A percentile compares a stretch with the other conserved stretches of the same genome.
These are phyloP conservation scores for Cryptococcus maquisensis DNA, from an alignment of 1,284 basidiomycete genomes.

Conservation along the genomic window DNA sequence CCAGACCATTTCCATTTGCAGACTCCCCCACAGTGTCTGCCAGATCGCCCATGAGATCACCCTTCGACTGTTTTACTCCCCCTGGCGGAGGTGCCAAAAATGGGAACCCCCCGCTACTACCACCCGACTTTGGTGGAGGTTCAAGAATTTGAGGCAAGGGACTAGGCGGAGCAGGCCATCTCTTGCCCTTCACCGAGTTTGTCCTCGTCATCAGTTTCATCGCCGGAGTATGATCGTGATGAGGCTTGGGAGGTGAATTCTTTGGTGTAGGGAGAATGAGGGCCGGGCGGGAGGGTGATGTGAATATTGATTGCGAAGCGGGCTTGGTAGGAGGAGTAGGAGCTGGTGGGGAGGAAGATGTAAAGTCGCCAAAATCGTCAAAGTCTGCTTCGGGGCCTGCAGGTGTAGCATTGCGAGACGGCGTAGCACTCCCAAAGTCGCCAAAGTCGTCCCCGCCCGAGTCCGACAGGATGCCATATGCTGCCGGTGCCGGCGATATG, in stretches of 20 bases:
- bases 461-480: too few species aligned
- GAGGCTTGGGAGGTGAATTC: conserved; percentile 6
- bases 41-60: background rate
- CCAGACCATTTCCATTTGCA: background rate
- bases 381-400: conserved; percentile 1
- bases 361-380: conserved; percentile 34
- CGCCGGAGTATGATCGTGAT: conserved; percentile 29
- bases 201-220: conserved; percentile 22
- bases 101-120: conserved; percentile 20
- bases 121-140: conserved; percentile 20
- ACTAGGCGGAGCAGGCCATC: conserved; percentile 37
- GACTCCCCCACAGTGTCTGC: background rate
- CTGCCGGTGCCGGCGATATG: too few species aligned
- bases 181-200: conserved; percentile 20
- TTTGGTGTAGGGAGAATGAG: conserved; percentile 2
- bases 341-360: conserved; percentile 1
- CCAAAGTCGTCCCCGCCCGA: conserved; percentile 2
- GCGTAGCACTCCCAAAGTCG: conserved; percentile 5
- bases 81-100: conserved; percentile 29
- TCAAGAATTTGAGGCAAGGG: conserved; percentile 24
- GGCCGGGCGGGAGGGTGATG: background rate
- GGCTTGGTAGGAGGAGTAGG: background rate
- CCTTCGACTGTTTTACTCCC: background rate
- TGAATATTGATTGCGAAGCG: too few species aligned
- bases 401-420: background rate